Evolutionary conservation across 768 basidiomycete genomes (phyloP).

Genomic region (Cytidiella melzeri): DNA sequence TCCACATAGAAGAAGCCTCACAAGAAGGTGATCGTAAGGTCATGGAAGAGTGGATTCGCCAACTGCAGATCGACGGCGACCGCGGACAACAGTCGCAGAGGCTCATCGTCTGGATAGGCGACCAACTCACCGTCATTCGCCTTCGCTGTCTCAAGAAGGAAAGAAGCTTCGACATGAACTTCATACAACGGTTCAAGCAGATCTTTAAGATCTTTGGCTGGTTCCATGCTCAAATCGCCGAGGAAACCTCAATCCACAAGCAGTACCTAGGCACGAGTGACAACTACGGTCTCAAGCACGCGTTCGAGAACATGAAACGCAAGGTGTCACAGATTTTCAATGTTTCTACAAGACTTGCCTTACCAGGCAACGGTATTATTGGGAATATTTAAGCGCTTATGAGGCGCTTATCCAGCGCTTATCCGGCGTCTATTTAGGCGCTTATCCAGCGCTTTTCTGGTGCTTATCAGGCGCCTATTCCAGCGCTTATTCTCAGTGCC

Average conservation of each 20-base stretch:
- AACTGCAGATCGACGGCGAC: too few relatives aligned
- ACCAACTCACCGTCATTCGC: constrained; percentile 34
- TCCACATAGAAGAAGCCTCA: constrained; percentile 18
- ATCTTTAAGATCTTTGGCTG: constrained; percentile 30
- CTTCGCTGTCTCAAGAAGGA: constrained; percentile 33
- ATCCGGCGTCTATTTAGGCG: too few relatives aligned
- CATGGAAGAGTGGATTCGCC: constrained; percentile 14
- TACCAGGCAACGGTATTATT: too few relatives aligned
- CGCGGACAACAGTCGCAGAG: too few relatives aligned
- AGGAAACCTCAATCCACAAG: constrained; percentile 33
- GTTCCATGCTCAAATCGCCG: constrained; percentile 37
- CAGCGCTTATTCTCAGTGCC: too few relatives aligned
- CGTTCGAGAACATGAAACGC: constrained; percentile 17
- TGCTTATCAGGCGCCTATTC: too few relatives aligned
- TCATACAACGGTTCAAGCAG: constrained; percentile 33
- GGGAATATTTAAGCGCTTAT: too few relatives aligned
- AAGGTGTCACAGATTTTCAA: too few relatives aligned
- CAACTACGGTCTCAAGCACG: constrained; percentile 16
- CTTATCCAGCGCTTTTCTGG: too few relatives aligned
- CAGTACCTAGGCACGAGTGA: constrained; percentile 32
- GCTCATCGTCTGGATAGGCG: constrained; percentile 30
- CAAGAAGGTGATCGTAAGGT: constrained; percentile 17
- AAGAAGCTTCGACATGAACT: constrained; percentile 32
- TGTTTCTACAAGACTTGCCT: too few relatives aligned
- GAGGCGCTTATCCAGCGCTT: too few relatives aligned